Evolutionary conservation across 2,329 filamentous ascomycete genomes (phyloP).

Genomic region (Stagonosporopsis cucurbitacearum): DNA sequence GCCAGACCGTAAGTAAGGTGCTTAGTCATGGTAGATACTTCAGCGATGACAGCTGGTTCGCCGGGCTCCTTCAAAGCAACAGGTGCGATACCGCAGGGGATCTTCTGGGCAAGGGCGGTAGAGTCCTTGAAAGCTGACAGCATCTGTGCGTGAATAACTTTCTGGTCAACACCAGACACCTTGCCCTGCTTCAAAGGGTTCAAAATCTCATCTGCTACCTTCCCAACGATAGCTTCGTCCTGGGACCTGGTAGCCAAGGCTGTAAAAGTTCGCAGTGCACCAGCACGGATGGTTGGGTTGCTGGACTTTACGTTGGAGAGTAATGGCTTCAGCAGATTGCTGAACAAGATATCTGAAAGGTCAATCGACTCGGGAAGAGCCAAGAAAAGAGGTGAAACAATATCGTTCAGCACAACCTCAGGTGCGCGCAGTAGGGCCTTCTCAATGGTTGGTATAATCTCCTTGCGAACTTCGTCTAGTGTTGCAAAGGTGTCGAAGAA

Average conservation of each 20-base stretch:
- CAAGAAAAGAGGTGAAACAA: slow-evolving; percentile 74
- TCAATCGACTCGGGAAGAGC: slow-evolving; percentile 76
- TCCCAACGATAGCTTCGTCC: slow-evolving; percentile 66
- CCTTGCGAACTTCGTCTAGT: slow-evolving; percentile 74
- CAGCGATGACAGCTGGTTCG: slow-evolving; percentile 78
- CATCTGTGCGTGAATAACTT: slow-evolving; percentile 82
- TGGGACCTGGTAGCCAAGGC: slow-evolving; percentile 68
- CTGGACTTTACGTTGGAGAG: slow-evolving; percentile 92
- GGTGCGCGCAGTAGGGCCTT: slow-evolving; percentile 88
- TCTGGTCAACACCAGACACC: slow-evolving; percentile 82
- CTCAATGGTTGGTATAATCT: slow-evolving; percentile 82
- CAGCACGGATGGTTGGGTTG: slow-evolving; percentile 77
- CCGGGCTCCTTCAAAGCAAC: slow-evolving; percentile 86
- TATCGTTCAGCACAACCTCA: slow-evolving; percentile 82
- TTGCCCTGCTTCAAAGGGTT: slow-evolving; percentile 83
- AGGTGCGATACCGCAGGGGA: slow-evolving; percentile 70
- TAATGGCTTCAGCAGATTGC: slow-evolving; percentile 81
- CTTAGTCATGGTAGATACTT: slow-evolving; percentile 73
- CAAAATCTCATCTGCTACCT: slow-evolving; percentile 78
- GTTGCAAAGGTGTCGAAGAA: slow-evolving; percentile 82
- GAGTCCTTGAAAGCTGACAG: slow-evolving; percentile 65
- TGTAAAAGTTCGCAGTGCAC: slow-evolving; percentile 76
- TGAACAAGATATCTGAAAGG: slow-evolving; percentile 74
- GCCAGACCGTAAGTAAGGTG: slow-evolving; percentile 69
- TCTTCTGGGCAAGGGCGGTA: slow-evolving; percentile 67